Base-by-base conservation (phyloP, 139 green algal species). In the Monoraphidium neglectum region DNA sequence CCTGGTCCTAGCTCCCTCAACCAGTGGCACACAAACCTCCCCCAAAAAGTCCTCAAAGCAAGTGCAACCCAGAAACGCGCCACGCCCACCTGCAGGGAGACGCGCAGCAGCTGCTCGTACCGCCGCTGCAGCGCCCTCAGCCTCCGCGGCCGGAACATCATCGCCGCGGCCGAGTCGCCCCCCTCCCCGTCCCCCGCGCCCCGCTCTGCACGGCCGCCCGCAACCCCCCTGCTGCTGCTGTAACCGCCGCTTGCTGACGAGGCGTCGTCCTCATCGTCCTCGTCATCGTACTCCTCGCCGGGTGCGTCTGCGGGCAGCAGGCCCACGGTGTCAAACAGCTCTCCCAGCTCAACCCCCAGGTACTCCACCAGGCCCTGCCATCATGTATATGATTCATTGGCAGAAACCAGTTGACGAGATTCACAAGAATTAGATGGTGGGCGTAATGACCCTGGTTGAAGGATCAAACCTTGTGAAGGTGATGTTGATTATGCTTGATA, bases 81-180 rank as follows among this genome's bases (percentile, higher is more conserved):
- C 59, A 38, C 36, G 30, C 64, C 35, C 64, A 80, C 75, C 65
- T 74, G 65, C 30, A 80, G 54, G 13, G 75, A 53, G 32, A 80
- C 74, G 33, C 66, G 40, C 65, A 70, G 66, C 54, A 80, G 65
- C 66, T 80, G 75, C 54, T 80, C 66, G 24, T 80, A 80, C 5
- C 75, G 53, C 54, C 43, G 57, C 66, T 75, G 59, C 13, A 80
- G 40, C 38, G 28, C 32, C 37, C 54, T 26, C 54, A 80, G 23
- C 54, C 75, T 51, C 75, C 54, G 43, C 28, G 75, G 75, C 38
- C 72, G 75, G 37, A 75, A 75, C 65, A 80, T 68, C 62, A 72
- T 67, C 24, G 71, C 61, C 2, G 73, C 73, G 1, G 73, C 73
- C 18, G 53, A 3, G 18, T 36, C 4, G 30, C 61, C 3, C 53